phyloP scores from a whole-genome alignment of 2,329 filamentous ascomycete species.

The Aspergillus sp. region DNA sequence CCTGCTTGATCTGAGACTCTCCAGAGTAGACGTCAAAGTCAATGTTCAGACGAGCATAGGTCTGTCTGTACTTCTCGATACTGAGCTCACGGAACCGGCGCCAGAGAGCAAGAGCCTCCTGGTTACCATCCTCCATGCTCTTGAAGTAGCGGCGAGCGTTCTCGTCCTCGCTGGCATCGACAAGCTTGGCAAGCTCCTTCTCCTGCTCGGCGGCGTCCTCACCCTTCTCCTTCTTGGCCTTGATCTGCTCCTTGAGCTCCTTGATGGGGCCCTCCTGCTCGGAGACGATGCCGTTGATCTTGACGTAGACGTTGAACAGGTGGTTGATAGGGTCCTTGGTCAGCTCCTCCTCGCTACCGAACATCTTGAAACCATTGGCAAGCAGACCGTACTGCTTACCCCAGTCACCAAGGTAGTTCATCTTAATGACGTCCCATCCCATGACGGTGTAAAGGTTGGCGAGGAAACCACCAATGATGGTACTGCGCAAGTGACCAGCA shows the following conservation, averaged over 20 bases:
- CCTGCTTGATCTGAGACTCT: conserved; percentile 66
- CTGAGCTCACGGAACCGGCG: conserved; percentile 64
- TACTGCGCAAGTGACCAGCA: conserved; percentile 65
- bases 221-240: conserved; percentile 49
- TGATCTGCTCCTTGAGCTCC: conserved; percentile 54
- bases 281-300: conserved; percentile 59
- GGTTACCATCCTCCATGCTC: conserved; percentile 65
- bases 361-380: conserved; percentile 63
- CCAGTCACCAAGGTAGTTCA: conserved; percentile 71
- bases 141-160: conserved; percentile 66
- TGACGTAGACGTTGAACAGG: conserved; percentile 66
- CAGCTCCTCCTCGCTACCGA: conserved; percentile 62
- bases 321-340: conserved; percentile 64
- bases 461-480: conserved; percentile 67
- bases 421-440: conserved; percentile 63
- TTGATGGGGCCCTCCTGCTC: conserved; percentile 61
- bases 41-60: conserved; percentile 66
- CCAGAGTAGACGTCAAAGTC: conserved; percentile 67
- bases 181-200: conserved; percentile 50
- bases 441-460: conserved; percentile 62
- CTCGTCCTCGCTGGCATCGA: conserved; percentile 59
- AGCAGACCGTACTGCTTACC: conserved; percentile 68
- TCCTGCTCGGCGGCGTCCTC: conserved; percentile 53
- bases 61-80: conserved; percentile 65
- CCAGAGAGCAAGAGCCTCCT: conserved; percentile 62